These are phyloP conservation scores for Spiraea crenata DNA, from an alignment of 331 rosid species.

Conservation along the genomic window DNA sequence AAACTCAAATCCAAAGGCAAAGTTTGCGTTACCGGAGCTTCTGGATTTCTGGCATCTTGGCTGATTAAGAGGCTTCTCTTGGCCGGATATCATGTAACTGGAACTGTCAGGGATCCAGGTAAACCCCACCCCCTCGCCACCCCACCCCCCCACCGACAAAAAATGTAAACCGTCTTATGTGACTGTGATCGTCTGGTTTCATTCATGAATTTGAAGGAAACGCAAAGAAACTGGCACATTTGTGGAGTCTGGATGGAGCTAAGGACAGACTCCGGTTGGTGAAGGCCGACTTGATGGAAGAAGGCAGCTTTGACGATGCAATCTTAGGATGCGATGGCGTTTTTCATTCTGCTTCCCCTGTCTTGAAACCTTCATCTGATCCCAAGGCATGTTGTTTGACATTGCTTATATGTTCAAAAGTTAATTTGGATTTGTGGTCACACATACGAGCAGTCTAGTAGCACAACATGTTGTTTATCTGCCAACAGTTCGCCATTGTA, in stretches of 20 bases:
- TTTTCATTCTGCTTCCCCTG: constrained; percentile 93
- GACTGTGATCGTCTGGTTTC: neutral
- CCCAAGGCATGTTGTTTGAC: constrained; percentile 50
- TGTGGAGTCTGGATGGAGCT: constrained; percentile 84
- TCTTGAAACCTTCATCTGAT: constrained; percentile 50
- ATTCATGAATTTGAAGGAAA: constrained; percentile 36
- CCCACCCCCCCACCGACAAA: too few relatives aligned
- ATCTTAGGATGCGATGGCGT: constrained; percentile 79
- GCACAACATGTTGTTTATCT: neutral
- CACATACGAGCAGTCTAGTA: neutral
- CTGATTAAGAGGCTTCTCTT: constrained; percentile 71
- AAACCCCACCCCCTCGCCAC: neutral
- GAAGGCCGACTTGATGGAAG: constrained; percentile 68
- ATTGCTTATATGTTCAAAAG: neutral
- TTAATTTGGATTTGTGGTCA: too few relatives aligned
- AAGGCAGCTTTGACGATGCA: constrained; percentile 73
- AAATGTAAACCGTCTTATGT: neutral
- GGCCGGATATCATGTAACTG: constrained; percentile 67
- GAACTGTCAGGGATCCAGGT: constrained; percentile 91
- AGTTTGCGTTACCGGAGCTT: constrained; percentile 87
- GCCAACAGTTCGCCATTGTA: neutral
- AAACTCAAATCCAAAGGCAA: constrained; percentile 39
- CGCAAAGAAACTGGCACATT: constrained; percentile 55
- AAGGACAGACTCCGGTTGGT: constrained; percentile 63
- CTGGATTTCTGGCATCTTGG: constrained; percentile 86